Base-by-base conservation (phyloP, 2,329 filamentous ascomycete species). In the Xylaria arbuscula region DNA sequence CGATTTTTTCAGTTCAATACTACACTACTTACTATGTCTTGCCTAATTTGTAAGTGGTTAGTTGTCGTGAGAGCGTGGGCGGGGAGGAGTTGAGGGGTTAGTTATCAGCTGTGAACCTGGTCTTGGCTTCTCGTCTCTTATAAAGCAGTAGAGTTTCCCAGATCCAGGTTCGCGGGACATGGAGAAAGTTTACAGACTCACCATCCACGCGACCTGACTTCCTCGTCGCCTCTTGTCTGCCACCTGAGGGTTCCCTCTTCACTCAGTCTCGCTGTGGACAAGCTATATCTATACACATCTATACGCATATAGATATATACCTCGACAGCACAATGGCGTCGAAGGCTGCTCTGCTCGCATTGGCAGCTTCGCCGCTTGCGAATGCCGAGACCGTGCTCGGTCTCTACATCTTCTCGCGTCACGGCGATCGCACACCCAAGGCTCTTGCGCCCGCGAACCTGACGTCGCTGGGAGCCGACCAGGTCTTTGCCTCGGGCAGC, bases 381-480 rank as follows among this genome's bases (percentile, higher is more conserved):
- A 73, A 70, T 56, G 82, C 82, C 22, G 92, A 97, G 82, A 92
- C 90, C 0, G 85, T 96, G 34, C 85, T 97, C 17, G 94, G 93
- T 61, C 89, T 91, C 54, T 96, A 94, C 80, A 89, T 97, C 80
- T 97, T 97, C 84, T 89, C 93, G 74, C 92, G 94, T 54, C 94
- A 98, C 82, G 94, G 94, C 66, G 94, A 98, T 80, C 89, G 94
- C 64, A 95, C 93, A 0, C 83, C 93, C 71, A 97, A 97, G 83
- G 84, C 88, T 19, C 89, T 88, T 70, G 84, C 89, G 54, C 91
- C 92, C 13, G 89, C 92, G 34, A 86, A 87, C 72, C 82, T 98
- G 78, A 97, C 94, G 13, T 86, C 91, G 68, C 86, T 97, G 60
- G 94, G 94, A 38, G 93, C 94, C 77, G 82, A 86, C 56, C 85